Evolutionary conservation across 176 grass and related monocot genomes (phyloP), one percentile per base, ranked within the genome.

Genomic region (Neostapfia colusana): DNA sequence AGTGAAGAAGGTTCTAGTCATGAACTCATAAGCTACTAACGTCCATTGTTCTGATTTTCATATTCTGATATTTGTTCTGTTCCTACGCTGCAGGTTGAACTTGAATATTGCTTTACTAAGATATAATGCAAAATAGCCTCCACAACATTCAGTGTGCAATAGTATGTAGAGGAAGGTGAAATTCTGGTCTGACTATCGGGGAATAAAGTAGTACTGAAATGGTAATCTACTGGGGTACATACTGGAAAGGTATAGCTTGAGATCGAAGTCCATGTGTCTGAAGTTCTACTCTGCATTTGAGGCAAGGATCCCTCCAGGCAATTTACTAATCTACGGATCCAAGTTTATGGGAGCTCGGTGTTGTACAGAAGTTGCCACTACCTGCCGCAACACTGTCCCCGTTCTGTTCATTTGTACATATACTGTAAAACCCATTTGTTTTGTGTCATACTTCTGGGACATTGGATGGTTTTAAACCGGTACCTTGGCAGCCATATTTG

Each of bases 1-100:
- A 90, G 96, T 59, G 96, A 99, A 90, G 96, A 99, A 92, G 96
- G 96, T 99, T 67, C 45, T 80, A 43, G 4, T 51, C 35, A 25
- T 49, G 17, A 51, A 77, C 45, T 53, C 4, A 10, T 15, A 50
- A 57, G 40, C 31, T 67, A 69, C 31, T 36, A 74, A 36, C 4
- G 4, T 50, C 63, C 25, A 21, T 65, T 37, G n/a, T 34, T 63
- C 1, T 54, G 55, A 73, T 86, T 53, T 50, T 42, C 28, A 21
- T 37, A 16, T 28, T 77, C 56, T 89, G 50, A 80, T 85, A 16
- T 54, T 65, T 83, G 27, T 55, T 5, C 34, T 25, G 23, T 62
- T 46, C 11, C n/a, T 10, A 15, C 40, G 12, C 69, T 42, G 53
- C 92, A 95, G 92, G 92, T 91, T 95, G 83, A 88, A 82, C 70